Base-by-base conservation (phyloP, 2,329 filamentous ascomycete genomes). In the Sphaerulina populicola region DNA sequence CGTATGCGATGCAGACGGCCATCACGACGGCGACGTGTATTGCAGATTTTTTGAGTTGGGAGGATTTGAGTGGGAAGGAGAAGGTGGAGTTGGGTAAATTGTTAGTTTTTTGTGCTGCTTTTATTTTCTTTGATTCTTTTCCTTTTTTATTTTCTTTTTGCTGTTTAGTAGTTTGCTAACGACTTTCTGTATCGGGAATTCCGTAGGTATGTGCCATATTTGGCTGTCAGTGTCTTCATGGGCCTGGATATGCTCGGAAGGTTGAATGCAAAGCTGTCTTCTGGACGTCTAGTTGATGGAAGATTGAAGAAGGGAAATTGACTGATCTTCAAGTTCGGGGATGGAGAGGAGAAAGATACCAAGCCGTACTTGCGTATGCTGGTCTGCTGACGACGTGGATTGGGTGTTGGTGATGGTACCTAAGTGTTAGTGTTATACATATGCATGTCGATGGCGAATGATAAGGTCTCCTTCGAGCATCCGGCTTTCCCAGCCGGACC, bases 21-120 rank as follows among this genome's bases (percentile, higher is more conserved):
- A 56, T 85, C 49, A 83, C 82, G 1, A 84, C 82, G 0, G 60
- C 78, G 38, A 78, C 79, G 0, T 86, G 82, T 60, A 72, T 85
- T 41, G 72, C 75, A 1, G 82, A 85, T 51, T 79, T 77, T 57
- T 68, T 77, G 66, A 72, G 70, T 56, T 86, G 82, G 79, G 63
- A 66, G 2, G 70, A 70, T 42, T 70, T 75, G 29, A 67, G 69
- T 0, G 56, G 63, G 1, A 62, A 60, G 2, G 69, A 79, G 58
- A 80, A 79, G 60, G 61, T 71, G 21, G 69, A 71, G 47, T 60
- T 82, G 47, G 74, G 69, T 0, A 71, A 69, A 56, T 67, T 81
- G 11, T 35, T 11, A 35, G 31, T 35, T 35, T 33, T 4, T 18
- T 18, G n/a, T n/a, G 21, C 21, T 23, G 21, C 21, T 27, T 8